Conservation (phyloP, 2,329 filamentous ascomycete species). For the Daldinia eschscholtzii region DNA sequence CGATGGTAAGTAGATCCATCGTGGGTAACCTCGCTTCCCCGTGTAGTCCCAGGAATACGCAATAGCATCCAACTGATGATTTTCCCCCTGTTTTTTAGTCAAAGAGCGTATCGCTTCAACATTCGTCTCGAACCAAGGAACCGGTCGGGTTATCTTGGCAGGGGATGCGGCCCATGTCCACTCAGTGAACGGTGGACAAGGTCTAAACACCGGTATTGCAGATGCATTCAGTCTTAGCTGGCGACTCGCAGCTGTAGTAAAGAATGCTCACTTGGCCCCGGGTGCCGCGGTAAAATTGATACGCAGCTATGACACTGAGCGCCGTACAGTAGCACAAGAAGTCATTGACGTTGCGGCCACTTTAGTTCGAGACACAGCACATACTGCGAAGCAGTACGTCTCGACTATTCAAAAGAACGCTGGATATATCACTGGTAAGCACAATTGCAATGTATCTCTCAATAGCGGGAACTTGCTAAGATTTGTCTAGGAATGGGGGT, state of each 20-base stretch:
- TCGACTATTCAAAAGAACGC: conserved; percentile 62
- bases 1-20: conserved; percentile 53
- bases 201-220: conserved; percentile 69
- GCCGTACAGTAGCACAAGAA: conserved; percentile 58
- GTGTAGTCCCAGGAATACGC: background rate
- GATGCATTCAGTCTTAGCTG: conserved; percentile 68
- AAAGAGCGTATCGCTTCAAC: conserved; percentile 58
- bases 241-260: conserved; percentile 58
- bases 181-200: conserved; percentile 66
- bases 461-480: conserved; percentile 8
- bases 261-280: conserved; percentile 42
- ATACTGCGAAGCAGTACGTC: conserved; percentile 61
- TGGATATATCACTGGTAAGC: conserved; percentile 61
- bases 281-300: conserved; percentile 51
- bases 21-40: background rate
- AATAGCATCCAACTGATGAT: background rate
- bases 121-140: conserved; percentile 56
- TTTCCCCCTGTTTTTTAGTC: conserved; percentile 47
- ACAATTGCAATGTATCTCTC: background rate
- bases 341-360: conserved; percentile 63
- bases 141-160: conserved; percentile 63
- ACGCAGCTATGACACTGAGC: conserved; percentile 60
- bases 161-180: conserved; percentile 68
- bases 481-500: conserved; percentile 57
- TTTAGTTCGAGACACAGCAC: conserved; percentile 60